Conservation (phyloP, 2,329 filamentous ascomycete species). For the Trichoderma pleuroti region DNA sequence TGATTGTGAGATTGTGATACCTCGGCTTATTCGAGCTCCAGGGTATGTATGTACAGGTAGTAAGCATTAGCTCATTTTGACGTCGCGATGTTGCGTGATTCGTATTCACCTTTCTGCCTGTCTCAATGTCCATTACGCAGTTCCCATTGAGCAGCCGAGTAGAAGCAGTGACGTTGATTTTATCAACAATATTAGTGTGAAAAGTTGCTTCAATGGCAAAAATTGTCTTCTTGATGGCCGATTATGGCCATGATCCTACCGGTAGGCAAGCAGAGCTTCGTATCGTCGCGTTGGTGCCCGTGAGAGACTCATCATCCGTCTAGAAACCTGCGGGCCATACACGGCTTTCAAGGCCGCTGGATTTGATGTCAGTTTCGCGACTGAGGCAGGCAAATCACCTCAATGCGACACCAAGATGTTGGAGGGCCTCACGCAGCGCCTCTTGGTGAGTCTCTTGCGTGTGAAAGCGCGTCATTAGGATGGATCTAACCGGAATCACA, state of each 20-base stretch:
- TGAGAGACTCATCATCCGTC: not conserved
- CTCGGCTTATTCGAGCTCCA: not conserved
- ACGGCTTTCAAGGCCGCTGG: constrained; percentile 45
- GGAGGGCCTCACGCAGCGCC: constrained; percentile 45
- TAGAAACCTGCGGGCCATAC: constrained; percentile 51
- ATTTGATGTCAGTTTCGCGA: constrained; percentile 48
- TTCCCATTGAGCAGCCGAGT: not conserved
- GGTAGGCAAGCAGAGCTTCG: constrained; percentile 31
- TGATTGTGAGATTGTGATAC: not conserved
- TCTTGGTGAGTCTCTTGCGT: constrained; percentile 39
- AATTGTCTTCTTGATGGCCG: constrained; percentile 49
- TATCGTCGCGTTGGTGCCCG: not conserved
- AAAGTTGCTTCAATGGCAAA: constrained; percentile 28
- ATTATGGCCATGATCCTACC: constrained; percentile 55
- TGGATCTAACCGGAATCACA: constrained; percentile 21
- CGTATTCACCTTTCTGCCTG: not conserved
- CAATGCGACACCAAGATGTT: constrained; percentile 50
- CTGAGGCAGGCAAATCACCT: constrained; percentile 46
- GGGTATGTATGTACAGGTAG: too few relatives aligned
- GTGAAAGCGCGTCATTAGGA: not conserved
- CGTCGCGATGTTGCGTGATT: not conserved
- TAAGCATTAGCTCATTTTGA: not conserved
- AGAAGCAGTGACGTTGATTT: not conserved
- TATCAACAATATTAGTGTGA: not conserved
- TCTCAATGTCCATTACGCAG: not conserved